phyloP scores from a whole-genome alignment of 2,329 filamentous ascomycete species.

The Stemphylium lycopersici region DNA sequence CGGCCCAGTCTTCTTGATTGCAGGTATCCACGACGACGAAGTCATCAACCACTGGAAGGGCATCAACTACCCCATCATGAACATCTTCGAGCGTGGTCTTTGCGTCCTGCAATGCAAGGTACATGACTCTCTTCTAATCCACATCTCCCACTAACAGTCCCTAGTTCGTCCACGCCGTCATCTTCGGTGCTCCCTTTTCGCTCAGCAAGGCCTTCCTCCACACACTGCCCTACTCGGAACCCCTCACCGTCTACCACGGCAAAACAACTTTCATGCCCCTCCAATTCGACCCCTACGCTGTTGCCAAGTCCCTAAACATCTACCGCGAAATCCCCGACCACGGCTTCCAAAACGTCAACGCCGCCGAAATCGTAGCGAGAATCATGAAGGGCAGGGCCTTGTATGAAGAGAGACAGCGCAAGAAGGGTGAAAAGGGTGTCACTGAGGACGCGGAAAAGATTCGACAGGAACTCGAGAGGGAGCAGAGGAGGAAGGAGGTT shows the following conservation, averaged over 20 bases:
- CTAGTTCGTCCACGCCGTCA: slow-evolving; percentile 85
- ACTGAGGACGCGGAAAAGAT: slow-evolving; percentile 64
- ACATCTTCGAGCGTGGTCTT: slow-evolving; percentile 93
- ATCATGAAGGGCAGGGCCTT: slow-evolving; percentile 85
- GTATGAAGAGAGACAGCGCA: slow-evolving; percentile 89
- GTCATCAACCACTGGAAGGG: slow-evolving; percentile 98
- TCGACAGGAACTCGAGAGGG: slow-evolving; percentile 48
- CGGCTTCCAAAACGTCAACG: slow-evolving; percentile 85
- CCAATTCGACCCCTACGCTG: slow-evolving; percentile 68
- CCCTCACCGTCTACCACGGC: slow-evolving; percentile 91
- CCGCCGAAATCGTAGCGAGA: slow-evolving; percentile 85
- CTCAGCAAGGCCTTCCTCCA: slow-evolving; percentile 79
- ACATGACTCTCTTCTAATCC: slow-evolving; percentile 40
- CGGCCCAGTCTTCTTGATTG: slow-evolving; percentile 83
- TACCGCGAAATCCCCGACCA: slow-evolving; percentile 80
- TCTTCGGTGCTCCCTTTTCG: slow-evolving; percentile 89
- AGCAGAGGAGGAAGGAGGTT: slow-evolving; percentile 46
- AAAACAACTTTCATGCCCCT: slow-evolving; percentile 85
- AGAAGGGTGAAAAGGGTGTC: slow-evolving; percentile 85
- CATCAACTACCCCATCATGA: slow-evolving; percentile 99
- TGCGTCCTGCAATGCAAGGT: slow-evolving; percentile 95
- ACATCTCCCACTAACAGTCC: neutral
- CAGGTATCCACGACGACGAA: slow-evolving; percentile 90
- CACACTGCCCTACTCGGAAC: slow-evolving; percentile 70
- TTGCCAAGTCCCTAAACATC: slow-evolving; percentile 80